Base-by-base conservation (phyloP, 2,329 filamentous ascomycete genomes). In the Nothophoma quercina region DNA sequence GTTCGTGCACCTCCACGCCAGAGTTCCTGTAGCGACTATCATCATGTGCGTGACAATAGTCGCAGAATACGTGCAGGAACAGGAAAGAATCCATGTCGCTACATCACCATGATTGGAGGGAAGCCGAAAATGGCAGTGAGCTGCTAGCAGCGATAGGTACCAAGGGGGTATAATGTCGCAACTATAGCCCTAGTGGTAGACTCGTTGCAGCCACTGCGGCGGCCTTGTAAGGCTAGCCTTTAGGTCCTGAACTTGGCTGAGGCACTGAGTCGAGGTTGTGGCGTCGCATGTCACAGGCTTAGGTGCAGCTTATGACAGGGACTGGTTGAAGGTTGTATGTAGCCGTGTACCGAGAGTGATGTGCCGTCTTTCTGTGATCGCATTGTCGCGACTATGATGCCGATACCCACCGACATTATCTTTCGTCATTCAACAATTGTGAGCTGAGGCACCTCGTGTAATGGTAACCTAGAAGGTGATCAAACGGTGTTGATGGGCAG, bases 11-110 rank as follows among this genome's bases (percentile, higher is more conserved):
- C 38, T 51, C 39, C 33, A 49, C 51, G 52, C 46, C 30, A 49
- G 41, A 39, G 56, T 63, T 52, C 55, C 59, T 64, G 61, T 63
- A 65, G 58, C 29, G 62, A 58, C 55, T 35, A 45, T 32, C 58
- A 42, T 55, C 55, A 45, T 48, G 49, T 53, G 56, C 62, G 64
- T 60, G 62, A 65, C 60, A 47, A 51, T 40, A 54, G 60, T 59
- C 58, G 55, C 63, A 60, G 62, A 45, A 46, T 53, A 50, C 55
- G 32, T 58, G 46, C 51, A 51, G 51, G 34, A 36, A 41, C 32
- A 49, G 35, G 51, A 43, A 46, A 50, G 18, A 47, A 50, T 45
- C 56, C 52, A 51, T 57, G 50, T 47, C 38, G 41, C 51, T 52
- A 45, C 40, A 38, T 41, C 18, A 9, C 7, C n/a, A 13, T 32